Evolutionary conservation across 2,329 filamentous ascomycete genomes (phyloP), one percentile per base, ranked within the genome.

Genomic region (Plectosphaerella sp.): DNA sequence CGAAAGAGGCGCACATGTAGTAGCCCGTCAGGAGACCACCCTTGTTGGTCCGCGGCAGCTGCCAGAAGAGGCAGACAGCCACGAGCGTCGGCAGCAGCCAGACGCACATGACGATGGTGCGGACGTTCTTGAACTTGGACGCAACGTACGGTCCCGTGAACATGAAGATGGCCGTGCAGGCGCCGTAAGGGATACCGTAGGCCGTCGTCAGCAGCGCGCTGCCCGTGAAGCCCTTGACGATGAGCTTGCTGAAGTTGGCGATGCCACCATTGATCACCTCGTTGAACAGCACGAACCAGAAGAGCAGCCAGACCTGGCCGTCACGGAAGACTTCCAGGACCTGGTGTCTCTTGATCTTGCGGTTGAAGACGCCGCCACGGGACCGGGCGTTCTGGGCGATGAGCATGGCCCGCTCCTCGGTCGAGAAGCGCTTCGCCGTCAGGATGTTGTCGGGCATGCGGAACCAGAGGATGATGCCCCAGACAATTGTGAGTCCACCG

Each of bases 401-500:
- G 5, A 79, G 79, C 15, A 84, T 73, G 2, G 67, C 68, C 48
- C 77, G 78, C 61, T 89, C 84, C 47, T 79, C 73, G 1, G 71
- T 62, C 5, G 68, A 76, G 36, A 90, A 73, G 61, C 84, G 87
- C 54, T 77, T 79, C 3, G 69, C 64, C 11, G 65, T 64, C 54
- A 72, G 58, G 20, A 70, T 67, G 36, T 65, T 67, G 54, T 72
- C 67, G n/a, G 41, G 41, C n/a, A 74, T 67, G 46, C 66, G 65
- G 20, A 70, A 54, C 45, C 45, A 53, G 14, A 56, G 48, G 3
- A 56, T 25, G 20, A 56, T 22, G 4, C 56, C 54, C 54, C 56
- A 58, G 6, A 51, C 41, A 16, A 58, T 41, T 7, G 54, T 56
- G 37, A 58, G 18, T n/a, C 56, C 56, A 33, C 56, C 54, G 45